These are phyloP conservation scores for Fusarium foetens DNA, from an alignment of 2,329 filamentous ascomycete genomes.

Conservation along the genomic window DNA sequence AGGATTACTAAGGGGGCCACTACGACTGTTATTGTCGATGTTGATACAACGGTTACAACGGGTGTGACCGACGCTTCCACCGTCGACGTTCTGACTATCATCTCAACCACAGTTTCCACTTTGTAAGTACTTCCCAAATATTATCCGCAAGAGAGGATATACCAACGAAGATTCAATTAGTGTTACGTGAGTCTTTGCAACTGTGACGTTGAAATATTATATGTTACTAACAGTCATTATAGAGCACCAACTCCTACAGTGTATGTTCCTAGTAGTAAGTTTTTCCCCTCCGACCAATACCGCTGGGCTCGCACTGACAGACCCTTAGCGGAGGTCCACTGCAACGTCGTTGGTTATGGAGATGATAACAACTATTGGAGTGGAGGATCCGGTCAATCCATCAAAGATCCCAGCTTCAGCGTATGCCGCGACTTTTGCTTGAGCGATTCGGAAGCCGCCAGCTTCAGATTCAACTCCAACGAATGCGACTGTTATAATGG, in stretches of 20 bases:
- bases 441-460: not conserved
- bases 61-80: not conserved
- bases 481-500: not conserved
- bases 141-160: fast-evolving
- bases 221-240: not conserved
- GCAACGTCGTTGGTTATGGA: not conserved
- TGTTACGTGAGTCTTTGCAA: not conserved
- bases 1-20: not conserved
- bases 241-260: not conserved
- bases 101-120: not conserved
- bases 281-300: fast-evolving
- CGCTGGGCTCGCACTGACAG: fast-evolving
- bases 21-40: not conserved
- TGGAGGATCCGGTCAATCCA: not conserved
- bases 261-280: not conserved
- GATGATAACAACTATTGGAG: not conserved
- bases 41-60: not conserved
- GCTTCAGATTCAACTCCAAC: not conserved
- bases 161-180: not conserved
- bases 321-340: not conserved
- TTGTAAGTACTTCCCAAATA: not conserved
- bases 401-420: not conserved
- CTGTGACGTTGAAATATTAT: fast-evolving
- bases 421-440: not conserved
- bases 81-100: not conserved